Evolutionary conservation across 2,329 filamentous ascomycete species (phyloP).

Genomic region (Cercospora sesami): DNA sequence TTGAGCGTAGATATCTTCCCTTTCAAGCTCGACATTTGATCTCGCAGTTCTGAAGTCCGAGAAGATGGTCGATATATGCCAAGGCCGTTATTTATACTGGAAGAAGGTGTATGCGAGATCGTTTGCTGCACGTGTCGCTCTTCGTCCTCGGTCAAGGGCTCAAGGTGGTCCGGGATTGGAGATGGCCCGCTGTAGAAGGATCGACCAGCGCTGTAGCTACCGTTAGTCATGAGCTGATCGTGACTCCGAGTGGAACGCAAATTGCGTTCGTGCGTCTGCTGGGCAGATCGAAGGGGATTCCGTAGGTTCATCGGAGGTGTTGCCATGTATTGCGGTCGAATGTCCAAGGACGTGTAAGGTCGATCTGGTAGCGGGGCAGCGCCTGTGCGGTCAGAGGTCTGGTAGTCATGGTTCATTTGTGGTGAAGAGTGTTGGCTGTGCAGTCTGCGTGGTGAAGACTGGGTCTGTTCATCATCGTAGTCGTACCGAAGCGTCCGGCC

Average conservation of each 20-base stretch:
- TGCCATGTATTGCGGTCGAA: constrained; percentile 18
- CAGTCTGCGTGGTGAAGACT: constrained; percentile 25
- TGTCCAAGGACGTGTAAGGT: constrained; percentile 32
- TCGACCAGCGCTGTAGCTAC: constrained; percentile 19
- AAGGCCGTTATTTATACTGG: constrained; percentile 27
- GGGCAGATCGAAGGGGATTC: constrained; percentile 1
- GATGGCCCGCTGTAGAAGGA: constrained; percentile 41
- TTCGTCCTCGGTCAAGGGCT: constrained; percentile 46
- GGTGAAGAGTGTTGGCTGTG: constrained; percentile 37
- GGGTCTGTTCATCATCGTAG: constrained; percentile 24
- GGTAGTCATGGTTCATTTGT: constrained; percentile 32
- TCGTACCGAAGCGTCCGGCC: constrained; percentile 26
- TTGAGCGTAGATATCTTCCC: constrained; percentile 79
- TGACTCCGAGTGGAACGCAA: constrained; percentile 19
- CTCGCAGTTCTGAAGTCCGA: constrained; percentile 70
- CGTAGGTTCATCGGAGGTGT: constrained; percentile 5
- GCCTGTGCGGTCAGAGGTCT: constrained; percentile 37
- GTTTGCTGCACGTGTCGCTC: constrained; percentile 27
- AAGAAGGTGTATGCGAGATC: constrained; percentile 10
- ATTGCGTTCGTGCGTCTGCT: constrained; percentile 19
- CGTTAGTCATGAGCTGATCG: constrained; percentile 28
- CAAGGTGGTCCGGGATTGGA: constrained; percentile 42
- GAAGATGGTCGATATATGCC: constrained; percentile 67
- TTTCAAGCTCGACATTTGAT: constrained; percentile 82
- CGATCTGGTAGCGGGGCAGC: constrained; percentile 51